Evolutionary conservation across 2,329 filamentous ascomycete genomes (phyloP).

Genomic region (Colletotrichum scovillei): DNA sequence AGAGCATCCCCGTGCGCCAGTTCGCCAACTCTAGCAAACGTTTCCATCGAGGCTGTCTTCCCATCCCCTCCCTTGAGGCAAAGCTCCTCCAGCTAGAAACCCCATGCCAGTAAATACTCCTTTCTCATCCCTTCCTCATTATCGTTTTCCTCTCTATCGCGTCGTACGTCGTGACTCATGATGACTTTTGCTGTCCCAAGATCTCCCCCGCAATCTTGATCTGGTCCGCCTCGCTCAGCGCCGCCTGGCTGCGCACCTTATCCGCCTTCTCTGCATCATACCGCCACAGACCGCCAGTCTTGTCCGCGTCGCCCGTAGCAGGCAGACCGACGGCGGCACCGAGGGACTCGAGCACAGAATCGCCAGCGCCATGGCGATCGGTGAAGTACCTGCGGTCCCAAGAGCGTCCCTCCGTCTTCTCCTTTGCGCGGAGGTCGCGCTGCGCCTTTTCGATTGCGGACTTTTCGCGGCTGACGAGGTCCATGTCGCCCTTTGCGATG

Average conservation of each 20-base stretch:
- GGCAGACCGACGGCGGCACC: slow-evolving; percentile 60
- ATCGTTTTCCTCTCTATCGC: background rate
- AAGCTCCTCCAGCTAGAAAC: background rate
- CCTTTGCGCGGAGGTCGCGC: slow-evolving; percentile 77
- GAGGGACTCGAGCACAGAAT: slow-evolving; percentile 57
- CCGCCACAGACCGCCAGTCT: slow-evolving; percentile 71
- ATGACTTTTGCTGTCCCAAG: slow-evolving; percentile 45
- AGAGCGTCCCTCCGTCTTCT: slow-evolving; percentile 77
- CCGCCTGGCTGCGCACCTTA: slow-evolving; percentile 70
- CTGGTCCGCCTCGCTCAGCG: slow-evolving; percentile 60
- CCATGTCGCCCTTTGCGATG: slow-evolving; percentile 86
- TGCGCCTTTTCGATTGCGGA: slow-evolving; percentile 91
- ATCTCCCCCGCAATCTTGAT: slow-evolving; percentile 58
- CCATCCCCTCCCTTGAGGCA: background rate
- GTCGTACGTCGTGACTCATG: background rate
- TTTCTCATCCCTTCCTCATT: background rate
- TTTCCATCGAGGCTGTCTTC: background rate
- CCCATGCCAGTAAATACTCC: background rate
- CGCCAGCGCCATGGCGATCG: slow-evolving; percentile 53
- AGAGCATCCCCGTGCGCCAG: slow-evolving; percentile 17
- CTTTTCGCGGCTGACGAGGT: slow-evolving; percentile 82
- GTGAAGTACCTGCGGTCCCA: slow-evolving; percentile 92
- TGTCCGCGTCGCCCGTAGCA: slow-evolving; percentile 65
- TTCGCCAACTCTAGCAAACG: slow-evolving; percentile 24
- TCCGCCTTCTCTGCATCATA: slow-evolving; percentile 66